A percentile compares a stretch with the other conserved stretches of the same genome.
These are phyloP conservation scores for Ascobolus immersus DNA, from an alignment of 495 filamentous ascomycete genomes.

Conservation along the genomic window DNA sequence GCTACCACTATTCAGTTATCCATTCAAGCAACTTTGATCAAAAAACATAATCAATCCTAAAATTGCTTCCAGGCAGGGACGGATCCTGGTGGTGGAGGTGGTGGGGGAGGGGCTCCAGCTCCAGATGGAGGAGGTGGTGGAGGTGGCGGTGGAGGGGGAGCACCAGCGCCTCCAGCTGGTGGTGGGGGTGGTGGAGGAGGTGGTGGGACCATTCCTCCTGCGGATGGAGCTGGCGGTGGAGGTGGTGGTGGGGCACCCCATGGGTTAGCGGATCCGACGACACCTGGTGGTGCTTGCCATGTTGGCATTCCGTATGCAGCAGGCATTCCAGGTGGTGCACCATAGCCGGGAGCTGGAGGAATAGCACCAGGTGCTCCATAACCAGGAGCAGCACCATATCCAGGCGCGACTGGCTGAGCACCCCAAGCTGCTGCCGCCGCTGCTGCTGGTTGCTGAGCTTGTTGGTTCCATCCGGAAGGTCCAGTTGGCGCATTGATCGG, in stretches of 20 bases:
- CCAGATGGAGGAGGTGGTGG: slow-evolving; percentile 9
- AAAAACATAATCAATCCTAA: not conserved
- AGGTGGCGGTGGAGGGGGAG: slow-evolving; percentile 13
- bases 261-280: too few species aligned
- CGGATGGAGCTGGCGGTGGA: slow-evolving; percentile 12
- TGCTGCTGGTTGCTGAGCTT: too few species aligned
- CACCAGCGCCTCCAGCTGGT: slow-evolving; percentile 9
- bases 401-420: slow-evolving; percentile 7
- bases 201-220: slow-evolving; percentile 5
- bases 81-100: not conserved
- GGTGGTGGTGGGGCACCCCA: slow-evolving; percentile 11
- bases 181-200: slow-evolving; percentile 12
- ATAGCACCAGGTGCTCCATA: slow-evolving; percentile 13
- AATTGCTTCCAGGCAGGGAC: not conserved
- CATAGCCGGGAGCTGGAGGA: slow-evolving; percentile 12
- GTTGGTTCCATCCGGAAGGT: slow-evolving; percentile 4
- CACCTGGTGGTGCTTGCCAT: slow-evolving; percentile 11
- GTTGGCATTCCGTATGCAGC: slow-evolving; percentile 14
- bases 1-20: not conserved
- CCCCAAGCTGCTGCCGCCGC: too few species aligned
- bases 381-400: slow-evolving; percentile 8
- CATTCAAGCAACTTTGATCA: not conserved
- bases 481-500: slow-evolving; percentile 13
- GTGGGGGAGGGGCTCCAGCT: not conserved
- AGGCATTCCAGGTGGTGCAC: slow-evolving; percentile 6